These are phyloP conservation scores for Fusarium sp. DNA, from an alignment of 2,329 filamentous ascomycete genomes.

Conservation along the genomic window DNA sequence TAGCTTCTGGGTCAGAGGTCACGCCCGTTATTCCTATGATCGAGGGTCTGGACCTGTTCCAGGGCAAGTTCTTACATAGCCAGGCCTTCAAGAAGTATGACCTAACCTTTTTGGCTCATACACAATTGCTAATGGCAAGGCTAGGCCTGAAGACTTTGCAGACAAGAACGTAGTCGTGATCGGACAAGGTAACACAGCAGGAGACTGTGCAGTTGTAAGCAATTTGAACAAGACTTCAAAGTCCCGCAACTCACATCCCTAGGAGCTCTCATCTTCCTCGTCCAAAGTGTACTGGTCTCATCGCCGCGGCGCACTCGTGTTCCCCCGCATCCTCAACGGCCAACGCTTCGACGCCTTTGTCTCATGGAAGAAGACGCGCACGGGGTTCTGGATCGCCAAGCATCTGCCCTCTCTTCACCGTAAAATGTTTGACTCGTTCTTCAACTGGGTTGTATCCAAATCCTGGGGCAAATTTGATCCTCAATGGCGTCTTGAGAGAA, in stretches of 20 bases:
- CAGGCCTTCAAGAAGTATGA: constrained; percentile 41
- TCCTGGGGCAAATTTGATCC: constrained; percentile 35
- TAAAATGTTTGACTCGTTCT: constrained; percentile 26
- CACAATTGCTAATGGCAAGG: background rate
- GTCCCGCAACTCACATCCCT: background rate
- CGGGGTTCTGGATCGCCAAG: constrained; percentile 30
- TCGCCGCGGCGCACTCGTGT: constrained; percentile 35
- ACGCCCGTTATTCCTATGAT: constrained; percentile 26
- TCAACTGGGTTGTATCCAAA: constrained; percentile 15
- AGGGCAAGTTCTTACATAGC: constrained; percentile 37
- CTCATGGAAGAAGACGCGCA: constrained; percentile 34
- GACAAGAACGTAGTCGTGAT: constrained; percentile 42
- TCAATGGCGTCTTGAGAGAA: constrained; percentile 26
- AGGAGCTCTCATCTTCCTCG: constrained; percentile 35
- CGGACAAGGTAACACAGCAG: constrained; percentile 44
- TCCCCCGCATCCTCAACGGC: constrained; percentile 36
- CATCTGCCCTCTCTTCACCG: constrained; percentile 25
- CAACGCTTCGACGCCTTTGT: constrained; percentile 35
- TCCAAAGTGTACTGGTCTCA: constrained; percentile 41
- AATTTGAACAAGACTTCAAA: background rate
- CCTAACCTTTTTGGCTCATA: rapidly evolving
- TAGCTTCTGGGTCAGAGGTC: constrained; percentile 38
- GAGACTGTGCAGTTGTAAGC: constrained; percentile 39
- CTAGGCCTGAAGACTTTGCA: constrained; percentile 29
- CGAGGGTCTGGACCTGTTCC: constrained; percentile 32